Conservation (phyloP, 768 basidiomycete species). For the Tricholoma sp. region DNA sequence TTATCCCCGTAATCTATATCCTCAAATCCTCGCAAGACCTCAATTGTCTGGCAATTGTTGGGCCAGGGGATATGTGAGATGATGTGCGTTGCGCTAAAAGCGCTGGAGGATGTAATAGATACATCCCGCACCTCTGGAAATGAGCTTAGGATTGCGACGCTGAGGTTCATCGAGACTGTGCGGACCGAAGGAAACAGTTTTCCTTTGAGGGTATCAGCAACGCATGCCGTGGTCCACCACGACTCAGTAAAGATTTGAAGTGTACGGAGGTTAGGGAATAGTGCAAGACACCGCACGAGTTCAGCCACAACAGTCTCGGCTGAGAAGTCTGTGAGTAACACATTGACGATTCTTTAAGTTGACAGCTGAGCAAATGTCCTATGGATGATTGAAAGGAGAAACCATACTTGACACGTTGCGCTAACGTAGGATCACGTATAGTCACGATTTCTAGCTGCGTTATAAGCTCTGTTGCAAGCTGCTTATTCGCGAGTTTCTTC, state of each 20-base stretch:
- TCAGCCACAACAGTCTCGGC: conserved; percentile 13
- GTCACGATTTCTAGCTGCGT: conserved; percentile 21
- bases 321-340: conserved; percentile 11
- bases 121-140: conserved; percentile 3
- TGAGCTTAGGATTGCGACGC: background rate
- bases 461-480: conserved; percentile 10
- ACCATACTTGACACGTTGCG: conserved; percentile 14
- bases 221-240: background rate
- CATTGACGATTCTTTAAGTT: conserved; percentile 13
- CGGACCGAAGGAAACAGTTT: conserved; percentile 2
- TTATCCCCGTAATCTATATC: background rate
- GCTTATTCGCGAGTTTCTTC: background rate
- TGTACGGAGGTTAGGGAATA: conserved; percentile 20
- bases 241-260: conserved; percentile 8
- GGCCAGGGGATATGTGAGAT: background rate
- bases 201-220: background rate
- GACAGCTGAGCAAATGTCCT: background rate
- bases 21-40: conserved; percentile 1
- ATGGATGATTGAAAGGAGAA: background rate
- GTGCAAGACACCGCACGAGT: conserved; percentile 15
- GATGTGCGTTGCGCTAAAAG: too few species aligned
- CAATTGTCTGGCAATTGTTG: background rate
- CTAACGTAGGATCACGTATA: conserved; percentile 16
- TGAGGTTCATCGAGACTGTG: background rate
- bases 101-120: background rate